Conservation (phyloP, 441 rosid species). For the Corymbia citriodora region DNA sequence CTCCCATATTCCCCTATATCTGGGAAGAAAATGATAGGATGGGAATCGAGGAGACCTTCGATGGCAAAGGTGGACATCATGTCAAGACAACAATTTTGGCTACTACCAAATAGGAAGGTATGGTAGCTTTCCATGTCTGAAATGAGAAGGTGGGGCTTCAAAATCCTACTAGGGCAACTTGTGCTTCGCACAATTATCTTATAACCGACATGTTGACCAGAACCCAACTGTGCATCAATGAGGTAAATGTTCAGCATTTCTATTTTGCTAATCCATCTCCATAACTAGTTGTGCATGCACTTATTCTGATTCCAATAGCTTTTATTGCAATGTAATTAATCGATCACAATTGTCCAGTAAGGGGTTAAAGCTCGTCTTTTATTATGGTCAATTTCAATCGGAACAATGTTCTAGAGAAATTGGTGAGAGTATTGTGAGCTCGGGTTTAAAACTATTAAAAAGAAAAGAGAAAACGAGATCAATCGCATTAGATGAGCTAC, state of each 20-base stretch:
- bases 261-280: neutral
- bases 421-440: neutral
- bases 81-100: too few species aligned
- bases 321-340: accelerated
- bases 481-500: neutral
- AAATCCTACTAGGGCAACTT: too few species aligned
- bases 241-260: neutral
- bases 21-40: too few species aligned
- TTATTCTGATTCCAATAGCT: neutral
- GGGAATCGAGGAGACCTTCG: too few species aligned
- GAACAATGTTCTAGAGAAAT: neutral
- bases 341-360: neutral
- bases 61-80: too few species aligned
- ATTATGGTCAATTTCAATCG: neutral
- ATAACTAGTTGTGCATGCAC: neutral
- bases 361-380: neutral
- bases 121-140: too few species aligned
- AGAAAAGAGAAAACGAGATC: neutral
- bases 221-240: neutral
- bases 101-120: too few species aligned
- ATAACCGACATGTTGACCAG: too few species aligned
- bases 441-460: neutral
- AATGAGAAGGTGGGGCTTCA: too few species aligned
- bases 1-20: too few species aligned
- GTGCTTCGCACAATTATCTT: too few species aligned